Conservation (phyloP, 306 rosid species). For the Crotalaria pallida region DNA sequence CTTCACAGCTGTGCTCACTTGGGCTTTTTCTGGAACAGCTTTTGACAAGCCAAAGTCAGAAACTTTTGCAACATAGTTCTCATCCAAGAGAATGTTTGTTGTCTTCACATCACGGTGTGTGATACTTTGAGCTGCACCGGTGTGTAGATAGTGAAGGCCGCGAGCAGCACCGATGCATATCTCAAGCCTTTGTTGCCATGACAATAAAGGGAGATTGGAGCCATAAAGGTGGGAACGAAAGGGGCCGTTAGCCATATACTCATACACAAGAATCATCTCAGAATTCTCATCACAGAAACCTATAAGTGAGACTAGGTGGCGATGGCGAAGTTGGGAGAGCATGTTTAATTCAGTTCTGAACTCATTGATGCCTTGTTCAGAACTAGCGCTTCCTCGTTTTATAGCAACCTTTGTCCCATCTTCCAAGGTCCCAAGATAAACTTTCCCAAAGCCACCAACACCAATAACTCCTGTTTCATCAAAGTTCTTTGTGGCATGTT, state of each 20-base stretch:
- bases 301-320: constrained; percentile 78
- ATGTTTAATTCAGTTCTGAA: constrained; percentile 70
- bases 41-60: constrained; percentile 86
- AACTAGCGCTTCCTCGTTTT: constrained; percentile 60
- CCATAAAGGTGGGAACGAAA: constrained; percentile 73
- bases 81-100: constrained; percentile 78
- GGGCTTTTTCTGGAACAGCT: constrained; percentile 55
- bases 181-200: constrained; percentile 81
- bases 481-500: constrained; percentile 53
- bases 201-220: constrained; percentile 38
- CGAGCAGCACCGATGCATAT: constrained; percentile 87
- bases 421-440: constrained; percentile 60
- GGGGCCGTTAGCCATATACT: constrained; percentile 82
- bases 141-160: constrained; percentile 84
- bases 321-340: constrained; percentile 82
- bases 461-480: constrained; percentile 69
- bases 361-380: constrained; percentile 80
- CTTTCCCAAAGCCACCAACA: constrained; percentile 86
- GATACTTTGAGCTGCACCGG: constrained; percentile 74
- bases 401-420: constrained; percentile 70
- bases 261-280: constrained; percentile 87
- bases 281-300: constrained; percentile 73
- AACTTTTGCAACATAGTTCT: constrained; percentile 67
- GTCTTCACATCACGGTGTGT: constrained; percentile 88
- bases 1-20: constrained; percentile 88